Evolutionary conservation across 768 basidiomycete genomes (phyloP), one percentile per base, ranked within the genome.

Genomic region (Psilocybe cyanescens): DNA sequence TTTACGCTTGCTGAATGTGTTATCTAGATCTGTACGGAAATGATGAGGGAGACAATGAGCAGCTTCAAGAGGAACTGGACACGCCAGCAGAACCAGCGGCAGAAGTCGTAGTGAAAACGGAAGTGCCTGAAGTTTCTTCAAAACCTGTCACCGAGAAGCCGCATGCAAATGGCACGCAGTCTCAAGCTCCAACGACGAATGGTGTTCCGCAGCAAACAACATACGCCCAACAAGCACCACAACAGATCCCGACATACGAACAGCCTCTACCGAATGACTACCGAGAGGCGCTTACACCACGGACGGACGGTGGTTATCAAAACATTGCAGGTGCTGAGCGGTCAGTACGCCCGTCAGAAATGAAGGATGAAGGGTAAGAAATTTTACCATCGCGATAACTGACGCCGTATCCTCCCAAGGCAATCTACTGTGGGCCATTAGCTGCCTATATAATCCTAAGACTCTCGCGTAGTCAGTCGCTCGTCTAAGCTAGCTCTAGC

Each of bases 291-390:
- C 66, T 76, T 61, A 68, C 74, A 19, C 73, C 73, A 44, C 72
- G 74, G 29, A 72, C 59, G 24, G 76, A 79, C 14, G 78, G 78
- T 28, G 78, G 70, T 31, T 84, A 80, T 60, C 79, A 79, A 67
- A 82, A 68, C 71, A 74, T 76, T 30, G 74, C 79, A 28, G 75
- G 76, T 55, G 79, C 81, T 24, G 87, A 90, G 71, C 84, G 92
- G 48, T 87, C 85, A 35, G 78, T 95, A 14, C 83, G 92, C 35
- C 92, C 92, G 16, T 90, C 90, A 9, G 95, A 97, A 75, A 95
- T 94, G 93, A 94, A 95, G 75, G 96, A 97, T 68, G 95, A 97
- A 91, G 95, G 95, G 96, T 98, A 86, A 94, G 95, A 85, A 62
- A 68, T 58, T 63, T 68, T 59, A 69, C 76, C 71, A 61, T 62